Base-by-base conservation (phyloP, 1,139 yeast species). In the Petasospora fabianii region DNA sequence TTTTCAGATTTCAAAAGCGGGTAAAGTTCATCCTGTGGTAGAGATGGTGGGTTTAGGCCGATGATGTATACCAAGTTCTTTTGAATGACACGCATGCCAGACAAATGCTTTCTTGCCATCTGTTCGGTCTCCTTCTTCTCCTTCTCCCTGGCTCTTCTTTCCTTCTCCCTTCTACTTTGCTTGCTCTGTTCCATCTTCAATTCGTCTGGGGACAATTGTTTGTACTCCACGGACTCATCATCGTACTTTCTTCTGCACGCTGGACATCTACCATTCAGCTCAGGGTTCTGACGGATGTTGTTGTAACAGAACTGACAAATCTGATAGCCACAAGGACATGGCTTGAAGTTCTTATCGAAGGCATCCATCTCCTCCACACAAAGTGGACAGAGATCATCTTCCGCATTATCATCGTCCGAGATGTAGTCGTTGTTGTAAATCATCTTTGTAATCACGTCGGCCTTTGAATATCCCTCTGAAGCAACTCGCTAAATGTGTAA, bases 281-380 rank as follows among this genome's bases (percentile, higher is more conserved):
- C 96, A 1, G 97, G 97, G 55, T 92, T 92, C 52, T 86, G 95
- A 51, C 96, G 77, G 55, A 94, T 94, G 61, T 90, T 92, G 66
- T 94, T 92, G 71, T 90, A 94, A 62, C 98, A 94, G 59, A 94
- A 94, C 69, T 92, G 97, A 64, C 99, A 94, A 44, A 92, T 86
- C 60, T 94, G 98, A 59, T 94, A 94, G 11, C 98, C 98, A 68
- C 99, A 94, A 1, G 97, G 98, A 70, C 99, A 94, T 6, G 99
- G 99, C 62, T 84, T 87, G 73, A 94, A 94, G 65, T 90, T 87
- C 60, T 85, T 86, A 64, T 94, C 98, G 15, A 96, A 84, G 32
- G 90, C 80, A 63, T 92, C 98, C 90, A 92, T 81, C 60, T 92
- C 97, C 64, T 92, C 98, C 58, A 88, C 94, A 69, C 98, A 92